Evolutionary conservation across 1,139 yeast genomes (phyloP).

Genomic region (Suhomyces bribrorum): DNA sequence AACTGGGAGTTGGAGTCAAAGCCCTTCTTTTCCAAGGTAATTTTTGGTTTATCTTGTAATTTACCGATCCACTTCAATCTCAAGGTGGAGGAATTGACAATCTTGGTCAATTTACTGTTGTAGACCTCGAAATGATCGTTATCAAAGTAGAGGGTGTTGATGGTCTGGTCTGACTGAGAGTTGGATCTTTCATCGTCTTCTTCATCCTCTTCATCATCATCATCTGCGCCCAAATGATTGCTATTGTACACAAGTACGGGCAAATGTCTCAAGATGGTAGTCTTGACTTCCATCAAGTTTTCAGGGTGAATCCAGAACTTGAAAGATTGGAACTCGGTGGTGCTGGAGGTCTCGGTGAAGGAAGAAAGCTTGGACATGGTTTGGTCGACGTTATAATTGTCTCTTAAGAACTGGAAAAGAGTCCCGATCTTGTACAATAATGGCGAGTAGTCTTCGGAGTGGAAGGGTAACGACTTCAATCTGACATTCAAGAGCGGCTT

Average conservation of each 20-base stretch:
- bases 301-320: constrained; percentile 97
- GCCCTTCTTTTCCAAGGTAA: constrained; percentile 78
- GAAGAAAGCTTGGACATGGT: constrained; percentile 46
- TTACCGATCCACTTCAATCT: constrained; percentile 92
- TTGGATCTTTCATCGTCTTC: constrained; percentile 18
- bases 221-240: constrained; percentile 25
- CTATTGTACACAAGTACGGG: constrained; percentile 83
- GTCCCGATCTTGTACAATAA: constrained; percentile 79
- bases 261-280: constrained; percentile 86
- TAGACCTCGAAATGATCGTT: constrained; percentile 80
- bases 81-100: constrained; percentile 69
- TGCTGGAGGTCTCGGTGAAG: constrained; percentile 49
- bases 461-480: constrained; percentile 84
- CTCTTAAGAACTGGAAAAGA: constrained; percentile 78
- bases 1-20: constrained; percentile 57
- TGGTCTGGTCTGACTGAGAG: constrained; percentile 64
- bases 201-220: constrained; percentile 25
- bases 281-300: constrained; percentile 94
- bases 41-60: constrained; percentile 71
- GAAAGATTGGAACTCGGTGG: constrained; percentile 68
- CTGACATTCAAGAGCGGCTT: constrained; percentile 87
- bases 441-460: constrained; percentile 93
- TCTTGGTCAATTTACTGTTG: constrained; percentile 76
- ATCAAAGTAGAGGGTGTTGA: constrained; percentile 87
- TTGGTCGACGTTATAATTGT: constrained; percentile 51